Evolutionary conservation across 2,329 filamentous ascomycete species (phyloP), one percentile per base, ranked within the genome.

Genomic region (Monilinia fructigena): DNA sequence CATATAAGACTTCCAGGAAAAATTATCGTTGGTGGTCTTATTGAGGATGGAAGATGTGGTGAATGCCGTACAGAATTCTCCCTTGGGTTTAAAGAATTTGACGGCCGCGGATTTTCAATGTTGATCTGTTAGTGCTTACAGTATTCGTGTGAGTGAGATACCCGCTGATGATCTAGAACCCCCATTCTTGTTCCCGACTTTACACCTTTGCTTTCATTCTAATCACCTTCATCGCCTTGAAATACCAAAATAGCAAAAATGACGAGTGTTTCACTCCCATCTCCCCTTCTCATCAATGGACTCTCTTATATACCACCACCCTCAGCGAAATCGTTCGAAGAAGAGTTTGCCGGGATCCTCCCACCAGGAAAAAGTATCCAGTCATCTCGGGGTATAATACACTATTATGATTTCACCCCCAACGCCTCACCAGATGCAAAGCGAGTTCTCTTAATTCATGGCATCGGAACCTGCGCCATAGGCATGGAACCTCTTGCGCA

Each of bases 391-490:
- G 69, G 70, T 14, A 63, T 28, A 52, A 70, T 68, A 28, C 61
- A 66, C 2, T 68, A 67, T 35, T 72, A 70, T 61, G n/a, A 55
- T 45, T 58, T 70, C 58, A 14, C 52, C 35, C 55, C 60, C 12
- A 10, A 53, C 55, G 6, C 53, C 52, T 63, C 23, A 26, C 63
- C 0, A 4, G 14, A 68, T 0, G 67, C 72, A 0, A 62, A 71
- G 40, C 76, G 75, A 6, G 76, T 83, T 0, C 74, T 85, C 0
- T 72, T 85, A 42, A 71, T 85, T 0, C 83, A 85, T 66, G 83
- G 83, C 31, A 78, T 84, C 0, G 79, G 83, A 63, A 85, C 82
- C 0, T 79, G 81, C 8, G 80, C 82, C 2, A 71, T 63, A 4
- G 82, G 82, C 28, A 72, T 85, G 63, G 72, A 78, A 0, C 81